A percentile compares a stretch with the other conserved stretches of the same genome.
Conservation (phyloP, 441 rosid species). For the Adansonia madagascariensis region DNA sequence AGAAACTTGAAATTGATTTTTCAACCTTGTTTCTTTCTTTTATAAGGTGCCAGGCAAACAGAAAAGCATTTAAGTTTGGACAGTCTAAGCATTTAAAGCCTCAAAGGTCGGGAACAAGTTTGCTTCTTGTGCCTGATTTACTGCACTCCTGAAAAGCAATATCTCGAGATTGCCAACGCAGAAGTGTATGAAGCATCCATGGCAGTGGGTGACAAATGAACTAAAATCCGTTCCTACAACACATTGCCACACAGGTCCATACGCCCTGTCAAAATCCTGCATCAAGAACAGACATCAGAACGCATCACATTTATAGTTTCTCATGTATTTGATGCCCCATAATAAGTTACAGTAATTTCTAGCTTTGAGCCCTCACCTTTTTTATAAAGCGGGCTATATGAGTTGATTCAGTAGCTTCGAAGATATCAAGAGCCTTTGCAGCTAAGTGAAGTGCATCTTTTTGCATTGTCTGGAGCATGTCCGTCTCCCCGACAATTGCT, state of each 20-base stretch:
- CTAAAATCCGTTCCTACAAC: conserved; percentile 46
- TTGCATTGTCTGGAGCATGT: conserved; percentile 42
- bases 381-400: conserved; percentile 47
- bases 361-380: conserved; percentile 29
- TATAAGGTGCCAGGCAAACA: conserved; percentile 22
- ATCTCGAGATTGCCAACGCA: conserved; percentile 41
- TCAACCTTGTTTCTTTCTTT: conserved; percentile 27
- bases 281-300: conserved; percentile 22
- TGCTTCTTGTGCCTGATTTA: conserved; percentile 31
- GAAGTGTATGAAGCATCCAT: conserved; percentile 52
- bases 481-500: conserved; percentile 37
- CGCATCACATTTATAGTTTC: neutral
- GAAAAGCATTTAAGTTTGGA: conserved; percentile 19
- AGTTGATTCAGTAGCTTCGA: conserved; percentile 39
- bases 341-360: neutral
- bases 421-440: conserved; percentile 42
- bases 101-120: conserved; percentile 31
- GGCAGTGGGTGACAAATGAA: conserved; percentile 47
- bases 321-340: neutral
- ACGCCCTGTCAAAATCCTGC: conserved; percentile 44
- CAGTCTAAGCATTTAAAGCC: conserved; percentile 20
- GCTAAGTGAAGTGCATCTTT: conserved; percentile 41
- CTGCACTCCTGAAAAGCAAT: conserved; percentile 41
- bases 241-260: conserved; percentile 51
- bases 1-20: conserved; percentile 19